A percentile compares a stretch with the other conserved stretches of the same genome.
Evolutionary conservation across 129 eudicot species (phyloP).

Genomic region (Glebionis coronaria): DNA sequence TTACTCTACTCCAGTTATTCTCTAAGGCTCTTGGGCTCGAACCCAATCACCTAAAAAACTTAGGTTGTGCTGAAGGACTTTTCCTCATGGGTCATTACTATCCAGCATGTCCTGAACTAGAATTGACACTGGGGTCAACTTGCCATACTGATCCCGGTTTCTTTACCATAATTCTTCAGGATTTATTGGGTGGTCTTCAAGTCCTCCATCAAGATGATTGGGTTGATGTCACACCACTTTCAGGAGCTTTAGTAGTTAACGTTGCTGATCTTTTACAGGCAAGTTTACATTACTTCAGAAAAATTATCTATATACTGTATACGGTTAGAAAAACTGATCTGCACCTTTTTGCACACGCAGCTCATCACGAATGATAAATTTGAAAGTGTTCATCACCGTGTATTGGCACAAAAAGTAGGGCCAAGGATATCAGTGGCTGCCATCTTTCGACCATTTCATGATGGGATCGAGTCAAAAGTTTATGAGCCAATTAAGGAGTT

Average conservation of each 20-base stretch:
- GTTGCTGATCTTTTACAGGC: constrained; percentile 51
- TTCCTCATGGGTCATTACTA: constrained; percentile 44
- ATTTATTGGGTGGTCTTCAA: constrained; percentile 56
- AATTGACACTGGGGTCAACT: constrained; percentile 37
- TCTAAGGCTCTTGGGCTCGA: constrained; percentile 49
- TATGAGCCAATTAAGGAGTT: constrained; percentile 61
- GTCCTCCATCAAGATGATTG: constrained; percentile 35
- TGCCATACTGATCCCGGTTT: constrained; percentile 45
- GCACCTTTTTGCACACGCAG: neutral
- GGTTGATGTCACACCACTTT: constrained; percentile 40
- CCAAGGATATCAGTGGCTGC: constrained; percentile 51
- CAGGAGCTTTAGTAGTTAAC: constrained; percentile 41
- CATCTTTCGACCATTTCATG: constrained; percentile 38
- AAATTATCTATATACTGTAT: too few relatives aligned
- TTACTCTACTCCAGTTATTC: constrained; percentile 28
- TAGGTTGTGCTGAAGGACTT: constrained; percentile 52
- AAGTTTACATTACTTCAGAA: constrained; percentile 1
- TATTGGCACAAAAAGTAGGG: constrained; percentile 28
- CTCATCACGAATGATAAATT: constrained; percentile 38
- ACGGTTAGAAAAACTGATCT: neutral
- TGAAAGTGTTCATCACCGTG: constrained; percentile 46
- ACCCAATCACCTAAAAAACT: constrained; percentile 29
- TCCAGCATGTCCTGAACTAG: constrained; percentile 59
- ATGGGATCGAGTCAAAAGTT: constrained; percentile 1
- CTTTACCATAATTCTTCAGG: constrained; percentile 48